Percentiles rank a stretch among this genome's conserved stretches.
phyloP scores from a whole-genome alignment of 805 yeast species.

The Hagleromyces aurorensis region DNA sequence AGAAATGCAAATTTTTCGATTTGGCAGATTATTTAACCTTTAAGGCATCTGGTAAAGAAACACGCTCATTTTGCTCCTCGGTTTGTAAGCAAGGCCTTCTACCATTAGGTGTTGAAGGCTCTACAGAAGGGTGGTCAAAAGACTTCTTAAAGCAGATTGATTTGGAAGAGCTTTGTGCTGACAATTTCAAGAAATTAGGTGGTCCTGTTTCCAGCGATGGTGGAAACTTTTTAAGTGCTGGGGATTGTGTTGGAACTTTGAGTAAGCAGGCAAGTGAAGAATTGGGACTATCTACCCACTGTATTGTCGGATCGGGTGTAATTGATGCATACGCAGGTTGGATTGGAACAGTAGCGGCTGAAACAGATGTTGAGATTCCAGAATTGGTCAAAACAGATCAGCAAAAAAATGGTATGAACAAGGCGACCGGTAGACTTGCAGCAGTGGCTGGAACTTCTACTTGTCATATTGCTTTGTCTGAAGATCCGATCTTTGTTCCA shows the following conservation, averaged over 20 bases:
- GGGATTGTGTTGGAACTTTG: constrained; percentile 78
- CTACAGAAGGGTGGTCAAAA: constrained; percentile 81
- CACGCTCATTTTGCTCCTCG: constrained; percentile 81
- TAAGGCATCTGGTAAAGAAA: constrained; percentile 80
- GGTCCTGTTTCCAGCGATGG: constrained; percentile 75
- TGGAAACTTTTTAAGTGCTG: constrained; percentile 64
- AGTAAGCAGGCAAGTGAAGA: constrained; percentile 62
- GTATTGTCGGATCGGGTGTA: constrained; percentile 90
- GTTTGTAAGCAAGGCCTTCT: constrained; percentile 95
- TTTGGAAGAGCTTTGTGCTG: constrained; percentile 67
- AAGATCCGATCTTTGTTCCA: constrained; percentile 78
- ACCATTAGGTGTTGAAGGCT: constrained; percentile 85
- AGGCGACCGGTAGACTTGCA: constrained; percentile 79
- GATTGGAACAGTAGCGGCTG: constrained; percentile 96
- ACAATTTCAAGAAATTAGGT: constrained; percentile 73
- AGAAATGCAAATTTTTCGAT: constrained; percentile 74
- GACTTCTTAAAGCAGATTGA: constrained; percentile 65
- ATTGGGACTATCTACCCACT: constrained; percentile 69
- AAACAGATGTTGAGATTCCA: constrained; percentile 50
- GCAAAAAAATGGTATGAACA: constrained; percentile 40
- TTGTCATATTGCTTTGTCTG: constrained; percentile 85
- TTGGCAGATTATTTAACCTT: constrained; percentile 87
- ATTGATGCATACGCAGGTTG: constrained; percentile 99
- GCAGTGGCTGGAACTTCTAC: constrained; percentile 99
- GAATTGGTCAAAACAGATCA: constrained; percentile 43